Base-by-base conservation (phyloP, 2,329 filamentous ascomycete species). In the Trichoderma pleuroti region DNA sequence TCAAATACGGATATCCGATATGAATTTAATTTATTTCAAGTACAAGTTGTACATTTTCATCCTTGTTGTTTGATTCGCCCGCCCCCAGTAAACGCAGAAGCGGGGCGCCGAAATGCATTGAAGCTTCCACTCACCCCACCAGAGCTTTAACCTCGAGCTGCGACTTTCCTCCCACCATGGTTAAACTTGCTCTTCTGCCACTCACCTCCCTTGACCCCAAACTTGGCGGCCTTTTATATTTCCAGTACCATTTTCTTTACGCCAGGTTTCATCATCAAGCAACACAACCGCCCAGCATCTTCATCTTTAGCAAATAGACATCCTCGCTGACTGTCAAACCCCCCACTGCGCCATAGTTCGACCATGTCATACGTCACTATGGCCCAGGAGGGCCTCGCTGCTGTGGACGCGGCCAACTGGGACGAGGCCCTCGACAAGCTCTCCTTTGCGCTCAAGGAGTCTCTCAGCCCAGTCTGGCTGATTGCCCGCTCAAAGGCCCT, bases 401-500 rank as follows among this genome's bases (percentile, higher is more conserved):
- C 93, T 70, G 85, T 93, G 70, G 82, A 87, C 32, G 83, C 81
- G 10, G 86, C 86, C 64, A 86, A 94, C 72, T 95, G 89, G 80
- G 82, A 86, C 6, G 84, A 86, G 60, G 94, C 93, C 57, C 87
- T 97, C 74, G 79, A 83, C 42, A 86, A 90, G 75, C 91, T 92
- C 73, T 91, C 91, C 9, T 80, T 83, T 49, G 93, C 93, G 8
- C 84, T 97, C 39, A 82, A 88, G 72, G 85, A 85, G 14, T 89
- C 91, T 0, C 84, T 84, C 49, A 93, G 92, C 3, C 92, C 93
- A 1, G 82, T 87, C 62, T 98, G 96, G 88, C 91, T 95, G 73
- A 88, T 96, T 73, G 90, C 92, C 74, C 93, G 95, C 24, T 92
- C 93, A 5, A 93, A 90, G 54, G 93, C 93, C 49, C 91, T 94